Conservation (phyloP, 202 grass and related monocot species). For the Hordeum pubiflorum region DNA sequence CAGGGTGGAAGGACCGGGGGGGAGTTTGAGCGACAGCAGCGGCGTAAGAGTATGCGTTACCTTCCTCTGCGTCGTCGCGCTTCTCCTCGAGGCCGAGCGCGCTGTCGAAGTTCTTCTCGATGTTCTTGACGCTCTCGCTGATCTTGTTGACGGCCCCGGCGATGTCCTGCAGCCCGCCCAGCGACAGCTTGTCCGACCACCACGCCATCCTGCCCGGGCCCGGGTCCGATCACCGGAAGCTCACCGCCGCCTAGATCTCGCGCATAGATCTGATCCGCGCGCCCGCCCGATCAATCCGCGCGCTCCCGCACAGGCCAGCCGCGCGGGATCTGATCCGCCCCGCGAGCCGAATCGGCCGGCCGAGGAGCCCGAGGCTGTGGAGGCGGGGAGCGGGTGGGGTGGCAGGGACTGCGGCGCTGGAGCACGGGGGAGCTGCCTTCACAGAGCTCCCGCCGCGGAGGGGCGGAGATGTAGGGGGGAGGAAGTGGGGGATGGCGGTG, state of each 20-base stretch:
- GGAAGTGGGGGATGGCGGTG: not conserved
- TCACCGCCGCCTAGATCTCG: conserved; percentile 39
- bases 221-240: conserved; percentile 18
- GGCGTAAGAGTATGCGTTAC: conserved; percentile 37
- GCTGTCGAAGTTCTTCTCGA: conserved; percentile 97
- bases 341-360: not conserved
- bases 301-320: not conserved
- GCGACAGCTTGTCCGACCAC: conserved; percentile 78
- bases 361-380: not conserved
- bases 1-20: not conserved
- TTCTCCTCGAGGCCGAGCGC: conserved; percentile 95
- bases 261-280: conserved; percentile 45
- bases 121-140: conserved; percentile 99
- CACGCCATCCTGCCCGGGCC: conserved; percentile 56
- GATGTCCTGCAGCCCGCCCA: conserved; percentile 87
- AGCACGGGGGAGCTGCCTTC: conserved; percentile 8
- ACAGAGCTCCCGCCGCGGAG: conserved; percentile 3
- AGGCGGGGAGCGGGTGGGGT: not conserved
- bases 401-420: not conserved
- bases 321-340: conserved; percentile 28
- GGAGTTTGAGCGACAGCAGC: not conserved
- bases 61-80: conserved; percentile 49
- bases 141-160: conserved; percentile 93
- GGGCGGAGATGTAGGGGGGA: conserved; percentile 12
- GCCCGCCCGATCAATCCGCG: conserved; percentile 15